Evolutionary conservation across 2,329 filamentous ascomycete genomes (phyloP).

Genomic region (Aspergillus luchuensis): DNA sequence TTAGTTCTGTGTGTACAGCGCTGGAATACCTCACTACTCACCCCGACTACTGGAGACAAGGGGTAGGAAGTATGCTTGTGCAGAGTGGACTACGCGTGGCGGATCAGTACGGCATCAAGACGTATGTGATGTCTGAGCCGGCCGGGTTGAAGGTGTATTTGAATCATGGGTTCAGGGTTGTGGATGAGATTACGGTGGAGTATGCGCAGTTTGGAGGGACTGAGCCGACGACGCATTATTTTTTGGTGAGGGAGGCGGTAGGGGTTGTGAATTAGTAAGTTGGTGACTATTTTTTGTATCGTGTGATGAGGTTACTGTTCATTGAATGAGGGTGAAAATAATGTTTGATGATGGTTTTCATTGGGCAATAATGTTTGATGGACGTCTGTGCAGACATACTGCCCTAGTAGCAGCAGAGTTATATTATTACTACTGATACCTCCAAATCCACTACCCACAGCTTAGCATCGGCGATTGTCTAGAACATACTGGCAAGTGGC

Average conservation of each 20-base stretch:
- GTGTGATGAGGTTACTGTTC: too few relatives aligned
- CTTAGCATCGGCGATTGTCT: too few relatives aligned
- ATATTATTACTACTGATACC: too few relatives aligned
- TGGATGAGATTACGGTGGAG: conserved; percentile 1
- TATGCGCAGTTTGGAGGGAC: background rate
- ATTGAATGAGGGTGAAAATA: too few relatives aligned
- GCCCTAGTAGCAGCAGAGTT: too few relatives aligned
- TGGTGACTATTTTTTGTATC: too few relatives aligned
- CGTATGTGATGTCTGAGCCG: conserved; percentile 8
- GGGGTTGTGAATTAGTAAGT: too few relatives aligned
- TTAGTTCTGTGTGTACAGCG: background rate
- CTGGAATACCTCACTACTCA: conserved; percentile 2
- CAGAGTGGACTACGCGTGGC: background rate
- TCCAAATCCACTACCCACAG: too few relatives aligned
- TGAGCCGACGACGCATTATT: background rate
- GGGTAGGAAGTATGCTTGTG: background rate
- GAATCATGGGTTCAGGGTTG: conserved; percentile 4
- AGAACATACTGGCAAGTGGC: too few relatives aligned
- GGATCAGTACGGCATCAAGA: background rate
- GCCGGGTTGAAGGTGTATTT: conserved; percentile 3
- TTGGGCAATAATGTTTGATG: too few relatives aligned
- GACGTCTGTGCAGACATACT: too few relatives aligned
- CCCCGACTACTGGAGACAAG: background rate
- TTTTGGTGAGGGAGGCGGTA: background rate
- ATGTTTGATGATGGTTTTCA: too few relatives aligned